Conservation (phyloP, 805 yeast genomes). For the Metschnikowia lachancei region DNA sequence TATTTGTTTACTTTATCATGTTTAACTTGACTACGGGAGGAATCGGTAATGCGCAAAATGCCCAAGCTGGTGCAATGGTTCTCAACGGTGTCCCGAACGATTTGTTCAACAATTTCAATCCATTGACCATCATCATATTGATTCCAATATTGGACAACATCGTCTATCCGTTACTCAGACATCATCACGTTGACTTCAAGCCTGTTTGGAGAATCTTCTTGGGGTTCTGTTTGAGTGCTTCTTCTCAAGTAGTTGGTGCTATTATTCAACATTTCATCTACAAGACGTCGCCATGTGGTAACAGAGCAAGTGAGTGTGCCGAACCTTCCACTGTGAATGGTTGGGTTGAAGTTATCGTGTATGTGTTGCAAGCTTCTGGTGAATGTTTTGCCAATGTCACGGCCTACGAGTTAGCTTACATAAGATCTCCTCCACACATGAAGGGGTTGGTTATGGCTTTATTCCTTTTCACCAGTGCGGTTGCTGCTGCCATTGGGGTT, state of each 20-base stretch:
- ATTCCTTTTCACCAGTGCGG: conserved; percentile 43
- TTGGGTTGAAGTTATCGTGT: conserved; percentile 29
- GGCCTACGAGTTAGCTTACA: conserved; percentile 54
- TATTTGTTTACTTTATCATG: conserved; percentile 43
- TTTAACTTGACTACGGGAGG: conserved; percentile 47
- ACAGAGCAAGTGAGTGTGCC: conserved; percentile 40
- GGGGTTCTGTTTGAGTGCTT: conserved; percentile 48
- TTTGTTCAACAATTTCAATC: conserved; percentile 53
- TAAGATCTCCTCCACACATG: conserved; percentile 50
- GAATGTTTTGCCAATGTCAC: conserved; percentile 53
- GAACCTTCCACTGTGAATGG: conserved; percentile 31
- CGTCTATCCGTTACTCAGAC: conserved; percentile 49
- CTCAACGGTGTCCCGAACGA: conserved; percentile 55
- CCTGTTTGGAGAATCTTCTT: conserved; percentile 45
- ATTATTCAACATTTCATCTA: conserved; percentile 49
- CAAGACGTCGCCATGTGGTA: conserved; percentile 51
- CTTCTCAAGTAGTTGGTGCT: conserved; percentile 50
- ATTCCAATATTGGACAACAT: conserved; percentile 49
- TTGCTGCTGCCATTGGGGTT: conserved; percentile 48
- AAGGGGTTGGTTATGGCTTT: conserved; percentile 50
- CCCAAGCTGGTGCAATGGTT: conserved; percentile 55
- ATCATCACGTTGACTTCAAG: conserved; percentile 23
- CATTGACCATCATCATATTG: conserved; percentile 50
- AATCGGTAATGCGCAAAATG: conserved; percentile 46
- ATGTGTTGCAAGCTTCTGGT: conserved; percentile 46